Conservation (phyloP, 352 stramenopile species). For the Pythium apleroticum region DNA sequence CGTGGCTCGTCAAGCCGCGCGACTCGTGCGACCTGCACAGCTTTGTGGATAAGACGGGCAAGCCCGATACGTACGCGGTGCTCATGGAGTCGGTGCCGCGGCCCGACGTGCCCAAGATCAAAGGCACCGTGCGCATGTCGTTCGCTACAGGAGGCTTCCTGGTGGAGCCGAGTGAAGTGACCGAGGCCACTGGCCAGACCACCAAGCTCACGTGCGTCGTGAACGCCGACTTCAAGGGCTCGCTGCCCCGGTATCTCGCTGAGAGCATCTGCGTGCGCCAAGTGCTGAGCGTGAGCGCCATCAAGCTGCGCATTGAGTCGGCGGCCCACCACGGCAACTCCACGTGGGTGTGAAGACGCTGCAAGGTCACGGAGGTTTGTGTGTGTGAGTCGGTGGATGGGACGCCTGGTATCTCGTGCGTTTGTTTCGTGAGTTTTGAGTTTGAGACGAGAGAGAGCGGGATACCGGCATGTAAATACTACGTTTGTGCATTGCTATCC, state of each 20-base stretch:
- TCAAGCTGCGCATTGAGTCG: conserved; percentile 50
- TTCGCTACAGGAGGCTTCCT: conserved; percentile 72
- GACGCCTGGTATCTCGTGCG: background rate
- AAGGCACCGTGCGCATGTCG: conserved; percentile 69
- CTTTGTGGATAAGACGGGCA: conserved; percentile 72
- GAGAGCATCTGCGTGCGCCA: conserved; percentile 78
- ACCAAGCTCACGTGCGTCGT: conserved; percentile 31
- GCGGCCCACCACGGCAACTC: conserved; percentile 28
- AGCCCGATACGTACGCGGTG: conserved; percentile 59
- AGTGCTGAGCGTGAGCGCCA: conserved; percentile 59
- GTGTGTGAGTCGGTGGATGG: background rate
- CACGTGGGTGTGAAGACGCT: conserved; percentile 25
- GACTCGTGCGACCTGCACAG: conserved; percentile 81
- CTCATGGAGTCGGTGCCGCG: conserved; percentile 68
- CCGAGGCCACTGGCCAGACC: conserved; percentile 19
- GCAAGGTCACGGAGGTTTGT: background rate
- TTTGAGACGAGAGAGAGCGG: background rate
- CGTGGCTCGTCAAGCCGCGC: conserved; percentile 76
- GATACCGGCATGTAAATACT: background rate
- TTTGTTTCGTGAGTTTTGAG: background rate
- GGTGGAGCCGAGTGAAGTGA: conserved; percentile 45
- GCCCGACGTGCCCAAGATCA: conserved; percentile 63
- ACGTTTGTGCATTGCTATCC: background rate
- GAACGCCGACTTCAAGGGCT: conserved; percentile 34
- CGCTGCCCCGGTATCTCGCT: conserved; percentile 64